Percentiles rank a stretch among this genome's conserved stretches.
These are phyloP conservation scores for Naganishia onofrii DNA, from an alignment of 768 basidiomycete genomes.

Conservation along the genomic window DNA sequence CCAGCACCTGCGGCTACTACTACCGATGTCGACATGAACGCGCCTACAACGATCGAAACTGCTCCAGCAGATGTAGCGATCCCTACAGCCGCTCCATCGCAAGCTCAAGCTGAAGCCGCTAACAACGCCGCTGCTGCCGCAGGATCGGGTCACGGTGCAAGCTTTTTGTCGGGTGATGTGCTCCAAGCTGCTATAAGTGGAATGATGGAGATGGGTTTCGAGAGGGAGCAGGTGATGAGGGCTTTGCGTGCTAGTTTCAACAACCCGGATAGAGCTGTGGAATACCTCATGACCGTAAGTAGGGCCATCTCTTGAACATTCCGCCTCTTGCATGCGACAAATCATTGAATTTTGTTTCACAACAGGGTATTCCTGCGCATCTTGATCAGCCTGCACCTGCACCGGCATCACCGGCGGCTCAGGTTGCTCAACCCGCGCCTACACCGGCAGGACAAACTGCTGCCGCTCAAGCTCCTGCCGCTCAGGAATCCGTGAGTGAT, in stretches of 20 bases:
- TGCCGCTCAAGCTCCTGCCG: conserved; percentile 53
- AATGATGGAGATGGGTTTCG: conserved; percentile 94
- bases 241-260: conserved; percentile 92
- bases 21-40: conserved; percentile 46
- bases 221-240: conserved; percentile 73
- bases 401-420: conserved; percentile 56
- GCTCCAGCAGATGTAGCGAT: conserved; percentile 53
- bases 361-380: conserved; percentile 39
- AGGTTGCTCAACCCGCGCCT: conserved; percentile 49
- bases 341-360: conserved; percentile 66
- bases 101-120: conserved; percentile 46
- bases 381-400: conserved; percentile 52
- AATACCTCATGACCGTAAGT: conserved; percentile 88
- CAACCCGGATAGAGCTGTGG: conserved; percentile 96
- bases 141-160: conserved; percentile 6
- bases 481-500: conserved; percentile 34
- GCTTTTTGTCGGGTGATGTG: conserved; percentile 64
- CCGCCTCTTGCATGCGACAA: neutral
- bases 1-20: conserved; percentile 50
- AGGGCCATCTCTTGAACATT: neutral
- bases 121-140: conserved; percentile 32
- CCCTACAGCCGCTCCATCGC: conserved; percentile 50
- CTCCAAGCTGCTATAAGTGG: conserved; percentile 74
- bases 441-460: conserved; percentile 56
- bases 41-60: conserved; percentile 41